Evolutionary conservation across 164 flowering plant genomes (phyloP).

Genomic region (Pachysandra terminalis): DNA sequence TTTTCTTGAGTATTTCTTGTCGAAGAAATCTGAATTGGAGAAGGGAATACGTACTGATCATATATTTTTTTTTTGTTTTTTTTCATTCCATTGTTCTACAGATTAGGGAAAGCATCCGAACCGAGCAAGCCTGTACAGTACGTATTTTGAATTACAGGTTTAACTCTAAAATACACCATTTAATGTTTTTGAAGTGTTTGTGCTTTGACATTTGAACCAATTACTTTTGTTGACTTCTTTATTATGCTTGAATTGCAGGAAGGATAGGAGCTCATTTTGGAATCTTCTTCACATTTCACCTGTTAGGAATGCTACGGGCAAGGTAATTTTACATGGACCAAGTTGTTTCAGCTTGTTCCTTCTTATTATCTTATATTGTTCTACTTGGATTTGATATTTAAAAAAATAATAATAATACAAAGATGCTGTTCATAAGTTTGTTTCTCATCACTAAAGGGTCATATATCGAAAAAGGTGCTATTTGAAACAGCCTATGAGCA

Average conservation of each 20-base stretch:
- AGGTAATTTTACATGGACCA: constrained; percentile 42
- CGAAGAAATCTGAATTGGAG: neutral
- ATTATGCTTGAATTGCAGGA: constrained; percentile 44
- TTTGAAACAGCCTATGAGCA: no score
- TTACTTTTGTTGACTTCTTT: constrained; percentile 5
- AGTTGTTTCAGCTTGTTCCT: neutral
- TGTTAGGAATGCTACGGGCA: constrained; percentile 84
- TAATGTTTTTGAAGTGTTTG: neutral
- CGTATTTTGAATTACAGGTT: constrained; percentile 91
- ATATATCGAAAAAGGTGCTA: no score
- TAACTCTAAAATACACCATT: constrained; percentile 17
- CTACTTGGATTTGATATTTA: no score
- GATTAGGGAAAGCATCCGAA: constrained; percentile 61
- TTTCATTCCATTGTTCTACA: constrained; percentile 24
- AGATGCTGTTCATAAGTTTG: no score
- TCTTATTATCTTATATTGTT: no score
- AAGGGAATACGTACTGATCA: neutral
- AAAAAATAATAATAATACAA: no score
- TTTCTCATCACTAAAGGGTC: no score
- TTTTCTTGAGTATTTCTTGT: neutral
- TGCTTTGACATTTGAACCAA: neutral
- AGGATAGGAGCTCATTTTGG: constrained; percentile 80
- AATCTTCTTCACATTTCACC: constrained; percentile 88
- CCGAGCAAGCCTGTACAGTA: constrained; percentile 67
- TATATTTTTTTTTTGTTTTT: neutral